These are phyloP conservation scores for Metarhizium album DNA, from an alignment of 2,329 filamentous ascomycete species.

Conservation along the genomic window DNA sequence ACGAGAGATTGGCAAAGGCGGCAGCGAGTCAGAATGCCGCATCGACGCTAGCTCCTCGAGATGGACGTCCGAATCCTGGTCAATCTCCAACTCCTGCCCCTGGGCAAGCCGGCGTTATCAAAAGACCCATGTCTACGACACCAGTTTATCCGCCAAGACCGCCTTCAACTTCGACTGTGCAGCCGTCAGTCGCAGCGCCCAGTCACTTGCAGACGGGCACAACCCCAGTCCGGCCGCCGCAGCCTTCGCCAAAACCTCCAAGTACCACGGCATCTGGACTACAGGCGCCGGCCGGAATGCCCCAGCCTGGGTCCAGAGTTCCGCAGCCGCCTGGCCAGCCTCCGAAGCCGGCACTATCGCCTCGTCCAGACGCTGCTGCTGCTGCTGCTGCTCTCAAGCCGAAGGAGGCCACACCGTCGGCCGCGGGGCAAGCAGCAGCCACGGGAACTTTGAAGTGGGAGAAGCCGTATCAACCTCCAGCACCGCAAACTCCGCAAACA, in stretches of 20 bases:
- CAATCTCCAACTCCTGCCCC: constrained; percentile 5
- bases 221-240: constrained; percentile 18
- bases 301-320: constrained; percentile 20
- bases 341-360: constrained; percentile 20
- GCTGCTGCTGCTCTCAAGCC: constrained; percentile 14
- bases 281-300: constrained; percentile 24
- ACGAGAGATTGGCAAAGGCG: constrained; percentile 25
- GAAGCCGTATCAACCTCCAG: constrained; percentile 28
- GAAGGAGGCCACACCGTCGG: constrained; percentile 15
- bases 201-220: constrained; percentile 18
- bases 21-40: constrained; percentile 22
- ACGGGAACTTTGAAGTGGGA: constrained; percentile 26
- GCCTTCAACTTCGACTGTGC: constrained; percentile 11
- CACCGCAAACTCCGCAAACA: constrained; percentile 11
- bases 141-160: constrained; percentile 26
- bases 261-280: constrained; percentile 22
- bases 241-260: constrained; percentile 20
- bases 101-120: constrained; percentile 13
- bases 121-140: constrained; percentile 20
- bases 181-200: constrained; percentile 18
- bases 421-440: constrained; percentile 1
- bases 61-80: constrained; percentile 15
- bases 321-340: constrained; percentile 21
- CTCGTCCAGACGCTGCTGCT: constrained; percentile 19
- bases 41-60: constrained; percentile 22